These are phyloP conservation scores for Oehlia diaphana DNA, from an alignment of 192 early-diverging fungal genomes.

Conservation along the genomic window DNA sequence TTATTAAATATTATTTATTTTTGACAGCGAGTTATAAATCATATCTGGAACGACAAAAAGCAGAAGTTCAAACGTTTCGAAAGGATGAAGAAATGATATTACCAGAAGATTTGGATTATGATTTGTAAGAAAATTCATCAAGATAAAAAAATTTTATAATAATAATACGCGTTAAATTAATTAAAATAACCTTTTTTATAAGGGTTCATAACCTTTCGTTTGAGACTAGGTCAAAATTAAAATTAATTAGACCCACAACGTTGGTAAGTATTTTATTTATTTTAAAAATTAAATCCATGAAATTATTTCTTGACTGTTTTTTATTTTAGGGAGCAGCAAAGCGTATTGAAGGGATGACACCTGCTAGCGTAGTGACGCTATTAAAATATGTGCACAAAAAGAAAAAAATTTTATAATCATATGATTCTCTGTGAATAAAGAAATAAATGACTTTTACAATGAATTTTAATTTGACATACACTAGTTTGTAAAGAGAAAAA, in stretches of 20 bases:
- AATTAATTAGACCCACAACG: conserved; percentile 50
- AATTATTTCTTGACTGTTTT: conserved; percentile 30
- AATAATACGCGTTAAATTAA: background rate
- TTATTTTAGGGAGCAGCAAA: conserved; percentile 66
- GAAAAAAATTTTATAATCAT: background rate
- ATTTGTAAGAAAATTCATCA: conserved; percentile 35
- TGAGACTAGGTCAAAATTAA: conserved; percentile 57
- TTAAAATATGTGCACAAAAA: conserved; percentile 58
- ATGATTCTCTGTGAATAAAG: too few relatives aligned
- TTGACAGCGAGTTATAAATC: conserved; percentile 58
- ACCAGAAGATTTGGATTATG: conserved; percentile 66
- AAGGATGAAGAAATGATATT: conserved; percentile 67
- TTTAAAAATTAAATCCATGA: background rate
- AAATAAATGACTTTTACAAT: too few relatives aligned
- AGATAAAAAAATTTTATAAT: background rate
- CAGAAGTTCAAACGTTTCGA: conserved; percentile 62
- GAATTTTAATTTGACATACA: too few relatives aligned
- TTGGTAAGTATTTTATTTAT: conserved; percentile 42
- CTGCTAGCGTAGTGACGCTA: conserved; percentile 68
- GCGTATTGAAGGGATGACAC: conserved; percentile 79
- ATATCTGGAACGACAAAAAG: conserved; percentile 63
- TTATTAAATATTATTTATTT: background rate
- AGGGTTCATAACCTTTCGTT: conserved; percentile 54
- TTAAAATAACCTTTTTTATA: conserved; percentile 25
- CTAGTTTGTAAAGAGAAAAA: too few relatives aligned